phyloP scores from a whole-genome alignment of 2,329 filamentous ascomycete genomes.

The Neofusicoccum ribis region DNA sequence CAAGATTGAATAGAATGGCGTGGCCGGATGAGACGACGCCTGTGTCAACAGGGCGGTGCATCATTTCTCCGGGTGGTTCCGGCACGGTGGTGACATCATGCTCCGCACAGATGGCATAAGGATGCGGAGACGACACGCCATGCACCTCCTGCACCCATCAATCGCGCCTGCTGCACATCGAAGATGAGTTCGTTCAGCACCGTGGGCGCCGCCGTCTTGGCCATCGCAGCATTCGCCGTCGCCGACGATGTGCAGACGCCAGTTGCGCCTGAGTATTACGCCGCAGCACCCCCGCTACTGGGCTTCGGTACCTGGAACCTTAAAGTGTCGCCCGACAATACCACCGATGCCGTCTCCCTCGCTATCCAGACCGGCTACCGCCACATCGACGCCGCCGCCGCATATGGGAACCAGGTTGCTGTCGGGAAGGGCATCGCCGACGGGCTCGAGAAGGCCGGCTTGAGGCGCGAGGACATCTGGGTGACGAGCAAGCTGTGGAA shows the following conservation, averaged over 20 bases:
- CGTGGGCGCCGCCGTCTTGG: neutral
- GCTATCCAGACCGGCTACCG: conserved; percentile 53
- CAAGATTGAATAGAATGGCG: no score
- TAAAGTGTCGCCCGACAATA: conserved; percentile 30
- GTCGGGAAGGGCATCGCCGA: conserved; percentile 45
- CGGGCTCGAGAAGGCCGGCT: conserved; percentile 33
- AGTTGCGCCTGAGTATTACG: neutral
- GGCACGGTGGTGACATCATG: conserved; percentile 5
- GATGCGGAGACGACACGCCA: conserved; percentile 8
- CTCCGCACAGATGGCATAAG: neutral
- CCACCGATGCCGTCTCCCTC: conserved; percentile 37
- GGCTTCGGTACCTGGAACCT: conserved; percentile 44
- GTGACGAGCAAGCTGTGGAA: conserved; percentile 44
- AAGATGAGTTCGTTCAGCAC: conserved; percentile 6
- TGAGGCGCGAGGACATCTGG: conserved; percentile 39
- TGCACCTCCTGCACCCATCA: neutral
- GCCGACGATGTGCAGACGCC: conserved; percentile 14
- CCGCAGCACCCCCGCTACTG: conserved; percentile 27
- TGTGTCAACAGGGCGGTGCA: neutral
- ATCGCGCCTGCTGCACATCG: neutral
- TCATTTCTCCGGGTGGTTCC: neutral
- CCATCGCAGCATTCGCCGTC: neutral
- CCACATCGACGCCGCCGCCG: conserved; percentile 52
- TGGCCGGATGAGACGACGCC: neutral
- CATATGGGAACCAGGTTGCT: conserved; percentile 47